Percentiles rank a stretch among this genome's conserved stretches.
Evolutionary conservation across 805 yeast species (phyloP).

Genomic region (Pichia kluyveri): DNA sequence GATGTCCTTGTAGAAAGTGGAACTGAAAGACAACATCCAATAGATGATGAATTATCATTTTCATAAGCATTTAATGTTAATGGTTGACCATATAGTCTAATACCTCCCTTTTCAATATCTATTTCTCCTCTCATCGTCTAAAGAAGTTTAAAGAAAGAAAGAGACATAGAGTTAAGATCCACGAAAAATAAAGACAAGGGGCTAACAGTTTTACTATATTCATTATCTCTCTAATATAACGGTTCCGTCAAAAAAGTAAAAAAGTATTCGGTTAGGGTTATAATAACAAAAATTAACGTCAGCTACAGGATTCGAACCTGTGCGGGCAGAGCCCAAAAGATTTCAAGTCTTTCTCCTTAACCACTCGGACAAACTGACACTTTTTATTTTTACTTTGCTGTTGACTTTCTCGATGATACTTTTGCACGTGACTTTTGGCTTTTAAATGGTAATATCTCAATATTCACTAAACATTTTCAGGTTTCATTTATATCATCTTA

Average conservation of each 20-base stretch:
- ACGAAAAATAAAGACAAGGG: no score
- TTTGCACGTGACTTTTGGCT: no score
- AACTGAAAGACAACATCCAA: constrained; percentile 10
- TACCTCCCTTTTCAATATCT: constrained; percentile 1
- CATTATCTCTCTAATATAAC: no score
- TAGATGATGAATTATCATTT: neutral
- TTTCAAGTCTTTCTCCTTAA: constrained; percentile 15
- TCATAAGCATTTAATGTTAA: neutral
- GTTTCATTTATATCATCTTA: no score
- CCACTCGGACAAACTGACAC: constrained; percentile 15
- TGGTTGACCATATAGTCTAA: constrained; percentile 6
- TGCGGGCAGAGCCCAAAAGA: constrained; percentile 15
- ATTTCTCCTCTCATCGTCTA: constrained; percentile 4
- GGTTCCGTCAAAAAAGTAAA: no score
- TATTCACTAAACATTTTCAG: no score
- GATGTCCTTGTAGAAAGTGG: constrained; percentile 12
- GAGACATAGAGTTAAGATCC: no score
- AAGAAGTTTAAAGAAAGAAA: no score
- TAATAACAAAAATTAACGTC: constrained; percentile 11
- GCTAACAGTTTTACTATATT: no score
- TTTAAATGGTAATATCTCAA: no score
- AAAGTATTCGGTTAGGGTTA: no score
- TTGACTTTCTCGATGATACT: no score
- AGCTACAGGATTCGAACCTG: constrained; percentile 15
- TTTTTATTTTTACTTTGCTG: neutral